These are phyloP conservation scores for Psophocarpus tetragonolobus DNA, from an alignment of 306 rosid species.

Conservation along the genomic window DNA sequence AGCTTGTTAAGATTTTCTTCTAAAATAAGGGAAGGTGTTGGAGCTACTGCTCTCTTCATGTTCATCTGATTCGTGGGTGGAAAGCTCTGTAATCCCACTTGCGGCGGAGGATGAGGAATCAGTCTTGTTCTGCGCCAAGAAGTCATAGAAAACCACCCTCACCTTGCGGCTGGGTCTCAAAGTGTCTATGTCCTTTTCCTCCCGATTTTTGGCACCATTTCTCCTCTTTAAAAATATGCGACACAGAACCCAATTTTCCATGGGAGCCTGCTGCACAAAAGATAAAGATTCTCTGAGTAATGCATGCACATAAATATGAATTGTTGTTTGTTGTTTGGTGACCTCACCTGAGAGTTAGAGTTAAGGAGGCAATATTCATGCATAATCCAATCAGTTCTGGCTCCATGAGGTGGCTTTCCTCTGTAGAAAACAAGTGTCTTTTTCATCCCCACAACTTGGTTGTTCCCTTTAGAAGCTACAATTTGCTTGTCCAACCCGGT, in stretches of 20 bases:
- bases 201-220: slow-evolving; percentile 43
- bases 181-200: not conserved
- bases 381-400: slow-evolving; percentile 97
- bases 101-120: slow-evolving; percentile 62
- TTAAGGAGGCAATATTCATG: slow-evolving; percentile 84
- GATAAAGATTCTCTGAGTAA: not conserved
- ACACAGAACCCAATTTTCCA: slow-evolving; percentile 85
- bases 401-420: slow-evolving; percentile 90
- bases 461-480: slow-evolving; percentile 43
- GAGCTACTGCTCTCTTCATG: slow-evolving; percentile 81
- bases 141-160: slow-evolving; percentile 78
- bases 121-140: slow-evolving; percentile 53
- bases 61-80: slow-evolving; percentile 52
- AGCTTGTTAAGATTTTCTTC: slow-evolving; percentile 44
- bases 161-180: not conserved
- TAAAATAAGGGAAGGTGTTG: slow-evolving; percentile 50
- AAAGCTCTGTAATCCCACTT: slow-evolving; percentile 70
- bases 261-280: slow-evolving; percentile 43
- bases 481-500: slow-evolving; percentile 92
- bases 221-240: slow-evolving; percentile 93
- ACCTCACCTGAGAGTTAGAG: not conserved
- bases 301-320: not conserved
- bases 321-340: too few relatives aligned
- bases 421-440: slow-evolving; percentile 91
- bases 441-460: slow-evolving; percentile 75